Conservation (phyloP, 306 rosid genomes). For the Acacia confusa region DNA sequence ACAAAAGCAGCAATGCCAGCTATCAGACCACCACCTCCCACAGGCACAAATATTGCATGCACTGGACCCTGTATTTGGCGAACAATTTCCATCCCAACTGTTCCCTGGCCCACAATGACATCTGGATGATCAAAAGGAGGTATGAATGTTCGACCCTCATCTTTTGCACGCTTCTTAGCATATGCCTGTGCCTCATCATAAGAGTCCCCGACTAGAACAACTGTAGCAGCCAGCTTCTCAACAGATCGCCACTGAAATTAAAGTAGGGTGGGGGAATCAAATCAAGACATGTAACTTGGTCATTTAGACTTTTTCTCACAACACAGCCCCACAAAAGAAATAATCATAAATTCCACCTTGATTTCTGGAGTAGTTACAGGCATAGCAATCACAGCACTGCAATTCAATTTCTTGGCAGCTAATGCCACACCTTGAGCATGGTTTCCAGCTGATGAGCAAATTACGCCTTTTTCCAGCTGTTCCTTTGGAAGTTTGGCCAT, state of each 20-base stretch:
- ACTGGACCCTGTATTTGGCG: constrained; percentile 69
- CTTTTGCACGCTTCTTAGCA: constrained; percentile 71
- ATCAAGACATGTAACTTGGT: constrained; percentile 7
- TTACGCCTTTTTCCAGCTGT: constrained; percentile 72
- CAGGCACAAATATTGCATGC: constrained; percentile 94
- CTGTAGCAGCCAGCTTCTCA: constrained; percentile 78
- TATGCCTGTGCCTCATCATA: constrained; percentile 93
- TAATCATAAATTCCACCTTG: constrained; percentile 52
- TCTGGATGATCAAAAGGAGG: constrained; percentile 99
- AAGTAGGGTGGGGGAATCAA: background rate
- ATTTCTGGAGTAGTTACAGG: constrained; percentile 93
- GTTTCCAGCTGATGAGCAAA: constrained; percentile 97
- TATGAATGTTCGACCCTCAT: constrained; percentile 72
- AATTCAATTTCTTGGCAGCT: constrained; percentile 73
- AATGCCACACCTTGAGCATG: constrained; percentile 99
- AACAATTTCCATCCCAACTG: constrained; percentile 89
- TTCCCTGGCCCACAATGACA: constrained; percentile 93
- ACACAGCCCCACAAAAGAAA: background rate
- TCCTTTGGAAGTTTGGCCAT: constrained; percentile 82
- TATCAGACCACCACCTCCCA: constrained; percentile 96
- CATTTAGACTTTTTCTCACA: background rate
- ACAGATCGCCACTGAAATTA: constrained; percentile 80
- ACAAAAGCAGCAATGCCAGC: constrained; percentile 98
- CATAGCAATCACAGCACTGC: constrained; percentile 85
- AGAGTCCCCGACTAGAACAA: constrained; percentile 86